These are phyloP conservation scores for Erigeron canadensis DNA, from an alignment of 129 eudicot species.

Conservation along the genomic window DNA sequence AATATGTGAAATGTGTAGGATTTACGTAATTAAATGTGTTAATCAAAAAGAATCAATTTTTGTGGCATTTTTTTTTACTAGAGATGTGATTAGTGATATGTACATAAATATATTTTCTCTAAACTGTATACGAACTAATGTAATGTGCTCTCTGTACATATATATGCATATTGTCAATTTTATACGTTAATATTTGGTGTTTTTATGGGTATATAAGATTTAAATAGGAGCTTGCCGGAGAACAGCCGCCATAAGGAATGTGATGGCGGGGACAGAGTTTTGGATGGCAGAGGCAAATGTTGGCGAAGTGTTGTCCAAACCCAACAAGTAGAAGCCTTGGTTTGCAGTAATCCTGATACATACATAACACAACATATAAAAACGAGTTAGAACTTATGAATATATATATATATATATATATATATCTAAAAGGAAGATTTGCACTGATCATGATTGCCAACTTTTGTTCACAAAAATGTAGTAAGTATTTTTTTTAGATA, in stretches of 20 bases:
- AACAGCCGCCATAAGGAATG: constrained; percentile 81
- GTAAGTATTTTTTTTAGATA: too few species aligned
- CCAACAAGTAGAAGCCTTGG: constrained; percentile 92
- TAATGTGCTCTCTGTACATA: too few species aligned
- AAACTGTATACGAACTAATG: too few species aligned
- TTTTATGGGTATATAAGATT: neutral
- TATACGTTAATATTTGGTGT: neutral
- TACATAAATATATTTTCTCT: too few species aligned
- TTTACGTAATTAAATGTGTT: neutral
- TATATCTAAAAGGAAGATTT: neutral
- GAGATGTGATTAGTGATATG: too few species aligned
- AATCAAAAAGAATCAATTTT: too few species aligned
- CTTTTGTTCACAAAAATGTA: too few species aligned
- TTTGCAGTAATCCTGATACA: constrained; percentile 74
- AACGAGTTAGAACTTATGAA: neutral
- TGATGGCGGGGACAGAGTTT: constrained; percentile 93
- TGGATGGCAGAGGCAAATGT: constrained; percentile 98
- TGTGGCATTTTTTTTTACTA: too few species aligned
- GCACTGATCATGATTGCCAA: too few species aligned
- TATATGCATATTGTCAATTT: neutral
- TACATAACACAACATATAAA: neutral
- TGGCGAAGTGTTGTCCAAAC: constrained; percentile 89
- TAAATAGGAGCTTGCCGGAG: constrained; percentile 54
- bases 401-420: too few species aligned
- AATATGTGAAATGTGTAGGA: neutral